phyloP scores from a whole-genome alignment of 2,329 filamentous ascomycete genomes.

The Ramularia endophylla region DNA sequence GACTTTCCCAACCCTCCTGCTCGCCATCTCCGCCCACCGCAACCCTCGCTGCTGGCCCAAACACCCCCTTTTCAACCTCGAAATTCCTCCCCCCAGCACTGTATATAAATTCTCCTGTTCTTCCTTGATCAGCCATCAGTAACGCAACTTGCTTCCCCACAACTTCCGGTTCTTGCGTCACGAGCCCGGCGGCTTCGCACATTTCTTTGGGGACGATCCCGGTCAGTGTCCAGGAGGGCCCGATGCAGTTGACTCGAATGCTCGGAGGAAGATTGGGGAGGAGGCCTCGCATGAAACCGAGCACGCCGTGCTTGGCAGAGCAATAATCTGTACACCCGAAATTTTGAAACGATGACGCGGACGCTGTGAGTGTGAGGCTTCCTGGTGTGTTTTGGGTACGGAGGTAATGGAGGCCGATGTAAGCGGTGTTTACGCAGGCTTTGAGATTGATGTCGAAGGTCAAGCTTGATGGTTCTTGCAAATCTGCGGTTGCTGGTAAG shows the following conservation, averaged over 20 bases:
- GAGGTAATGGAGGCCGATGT: constrained; percentile 41
- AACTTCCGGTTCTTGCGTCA: constrained; percentile 40
- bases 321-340: constrained; percentile 50
- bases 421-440: constrained; percentile 36
- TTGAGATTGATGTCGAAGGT: constrained; percentile 40
- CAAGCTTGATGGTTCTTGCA: constrained; percentile 30
- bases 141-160: constrained; percentile 47
- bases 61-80: constrained; percentile 47
- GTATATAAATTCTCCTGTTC: constrained; percentile 51
- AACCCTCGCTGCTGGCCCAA: constrained; percentile 17
- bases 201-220: constrained; percentile 40
- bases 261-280: constrained; percentile 34
- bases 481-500: constrained; percentile 29
- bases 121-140: constrained; percentile 44
- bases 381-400: constrained; percentile 38
- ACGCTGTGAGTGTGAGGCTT: constrained; percentile 52
- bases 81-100: constrained; percentile 43
- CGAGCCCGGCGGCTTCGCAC: constrained; percentile 36
- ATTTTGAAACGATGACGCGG: constrained; percentile 46
- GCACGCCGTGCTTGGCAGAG: constrained; percentile 50
- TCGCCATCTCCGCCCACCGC: constrained; percentile 6
- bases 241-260: constrained; percentile 52
- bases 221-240: constrained; percentile 52
- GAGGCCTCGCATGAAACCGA: constrained; percentile 49
- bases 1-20: constrained; percentile 9